Conservation (phyloP, 2,329 filamentous ascomycete genomes). For the Trichoderma arundinaceum region DNA sequence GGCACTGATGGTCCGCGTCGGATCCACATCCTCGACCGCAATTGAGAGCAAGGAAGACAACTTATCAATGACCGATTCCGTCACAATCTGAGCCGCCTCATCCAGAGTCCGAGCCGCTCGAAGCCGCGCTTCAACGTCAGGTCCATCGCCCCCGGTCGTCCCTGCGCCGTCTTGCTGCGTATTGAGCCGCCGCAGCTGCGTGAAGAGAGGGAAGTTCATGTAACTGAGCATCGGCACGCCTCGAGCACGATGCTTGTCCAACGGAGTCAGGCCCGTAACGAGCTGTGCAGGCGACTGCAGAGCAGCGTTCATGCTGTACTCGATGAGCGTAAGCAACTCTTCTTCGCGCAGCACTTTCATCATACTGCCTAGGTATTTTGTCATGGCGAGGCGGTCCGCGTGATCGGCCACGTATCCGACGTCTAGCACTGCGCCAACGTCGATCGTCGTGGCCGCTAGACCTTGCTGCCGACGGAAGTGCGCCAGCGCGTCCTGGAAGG, state of each 20-base stretch:
- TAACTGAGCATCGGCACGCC: constrained; percentile 25
- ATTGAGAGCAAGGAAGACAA: constrained; percentile 6
- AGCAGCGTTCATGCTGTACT: constrained; percentile 9
- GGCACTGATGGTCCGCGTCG: constrained; percentile 35
- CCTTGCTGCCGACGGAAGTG: constrained; percentile 29
- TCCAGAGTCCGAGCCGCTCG: constrained; percentile 18
- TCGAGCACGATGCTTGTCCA: neutral
- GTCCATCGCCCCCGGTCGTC: neutral
- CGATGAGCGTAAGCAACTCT: constrained; percentile 14
- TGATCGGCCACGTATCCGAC: constrained; percentile 40
- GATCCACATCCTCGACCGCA: constrained; percentile 33
- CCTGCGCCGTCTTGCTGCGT: neutral
- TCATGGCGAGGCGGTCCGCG: constrained; percentile 33
- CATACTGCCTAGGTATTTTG: constrained; percentile 32
- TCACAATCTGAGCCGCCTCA: constrained; percentile 17
- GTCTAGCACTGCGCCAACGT: constrained; percentile 24
- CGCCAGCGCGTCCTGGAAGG: constrained; percentile 40
- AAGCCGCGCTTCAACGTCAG: constrained; percentile 17
- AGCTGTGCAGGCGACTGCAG: constrained; percentile 18
- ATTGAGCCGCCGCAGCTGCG: constrained; percentile 14
- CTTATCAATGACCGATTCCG: constrained; percentile 19
- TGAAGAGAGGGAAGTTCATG: constrained; percentile 22
- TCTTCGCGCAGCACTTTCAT: constrained; percentile 27
- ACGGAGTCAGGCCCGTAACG: constrained; percentile 22
- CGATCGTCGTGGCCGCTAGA: constrained; percentile 14